phyloP scores from a whole-genome alignment of 1,139 yeast genomes.

The Sugiyamaella japonica region DNA sequence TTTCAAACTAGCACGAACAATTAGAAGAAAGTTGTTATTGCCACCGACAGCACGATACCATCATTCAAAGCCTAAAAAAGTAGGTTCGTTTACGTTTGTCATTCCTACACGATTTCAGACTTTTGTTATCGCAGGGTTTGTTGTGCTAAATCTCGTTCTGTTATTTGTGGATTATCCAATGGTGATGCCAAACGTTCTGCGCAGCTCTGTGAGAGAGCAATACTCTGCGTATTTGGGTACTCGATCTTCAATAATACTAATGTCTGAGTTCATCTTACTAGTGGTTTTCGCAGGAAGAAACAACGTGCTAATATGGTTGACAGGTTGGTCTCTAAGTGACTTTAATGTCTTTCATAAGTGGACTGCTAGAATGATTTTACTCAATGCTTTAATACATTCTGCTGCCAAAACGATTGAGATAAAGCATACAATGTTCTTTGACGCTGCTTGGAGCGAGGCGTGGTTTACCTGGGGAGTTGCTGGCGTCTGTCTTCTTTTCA shows the following conservation, averaged over 20 bases:
- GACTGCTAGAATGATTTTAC: slow-evolving; percentile 53
- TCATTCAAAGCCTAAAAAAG: slow-evolving; percentile 45
- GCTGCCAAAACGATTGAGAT: slow-evolving; percentile 22
- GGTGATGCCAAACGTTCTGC: slow-evolving; percentile 44
- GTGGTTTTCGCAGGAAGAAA: slow-evolving; percentile 63
- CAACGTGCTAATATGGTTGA: slow-evolving; percentile 55
- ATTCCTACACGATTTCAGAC: slow-evolving; percentile 67
- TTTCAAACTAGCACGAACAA: slow-evolving; percentile 38
- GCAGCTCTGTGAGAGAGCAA: slow-evolving; percentile 27
- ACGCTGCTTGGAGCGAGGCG: slow-evolving; percentile 7
- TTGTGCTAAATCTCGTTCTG: slow-evolving; percentile 46
- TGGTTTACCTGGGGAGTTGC: slow-evolving; percentile 52
- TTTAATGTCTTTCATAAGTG: slow-evolving; percentile 62
- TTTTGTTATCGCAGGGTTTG: slow-evolving; percentile 48
- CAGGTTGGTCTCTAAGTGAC: slow-evolving; percentile 62
- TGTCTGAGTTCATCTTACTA: slow-evolving; percentile 53
- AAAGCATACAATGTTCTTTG: slow-evolving; percentile 9
- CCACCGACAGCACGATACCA: slow-evolving; percentile 50
- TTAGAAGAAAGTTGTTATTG: slow-evolving; percentile 48
- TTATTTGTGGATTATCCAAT: slow-evolving; percentile 44
- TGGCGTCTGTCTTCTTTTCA: slow-evolving; percentile 31
- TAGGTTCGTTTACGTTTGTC: slow-evolving; percentile 36
- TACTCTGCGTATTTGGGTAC: slow-evolving; percentile 55
- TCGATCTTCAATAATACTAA: slow-evolving; percentile 55
- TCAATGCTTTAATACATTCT: slow-evolving; percentile 44